These are phyloP conservation scores for Plasmodium vinckei DNA, from an alignment of 169 alveolate species.

Conservation along the genomic window DNA sequence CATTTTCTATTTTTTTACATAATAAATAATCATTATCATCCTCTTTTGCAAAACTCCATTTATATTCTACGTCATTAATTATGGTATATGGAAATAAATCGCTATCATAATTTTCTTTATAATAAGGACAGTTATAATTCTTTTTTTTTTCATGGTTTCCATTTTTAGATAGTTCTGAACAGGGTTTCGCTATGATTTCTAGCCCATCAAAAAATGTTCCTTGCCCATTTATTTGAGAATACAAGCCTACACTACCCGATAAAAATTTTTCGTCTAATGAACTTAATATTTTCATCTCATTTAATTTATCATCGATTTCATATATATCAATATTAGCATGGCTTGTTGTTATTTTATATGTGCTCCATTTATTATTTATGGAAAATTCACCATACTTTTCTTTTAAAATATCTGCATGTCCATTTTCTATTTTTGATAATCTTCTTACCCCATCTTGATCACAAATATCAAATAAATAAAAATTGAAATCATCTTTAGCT, in stretches of 20 bases:
- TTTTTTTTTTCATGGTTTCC: constrained; percentile 42
- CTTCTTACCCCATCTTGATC: constrained; percentile 85
- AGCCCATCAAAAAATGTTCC: constrained; percentile 89
- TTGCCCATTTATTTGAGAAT: constrained; percentile 88
- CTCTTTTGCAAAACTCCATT: constrained; percentile 47
- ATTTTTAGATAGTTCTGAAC: constrained; percentile 69
- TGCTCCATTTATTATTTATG: constrained; percentile 84
- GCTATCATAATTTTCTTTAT: constrained; percentile 76
- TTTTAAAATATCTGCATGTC: constrained; percentile 83
- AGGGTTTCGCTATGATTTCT: constrained; percentile 84
- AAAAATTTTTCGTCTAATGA: constrained; percentile 89
- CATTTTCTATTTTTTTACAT: constrained; percentile 33
- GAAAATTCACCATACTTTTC: constrained; percentile 86
- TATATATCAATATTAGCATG: constrained; percentile 79
- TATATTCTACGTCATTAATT: constrained; percentile 24
- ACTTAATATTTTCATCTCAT: constrained; percentile 62
- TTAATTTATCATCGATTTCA: constrained; percentile 71
- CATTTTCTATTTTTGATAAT: constrained; percentile 88
- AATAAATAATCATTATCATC: constrained; percentile 37
- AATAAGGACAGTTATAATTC: constrained; percentile 79
- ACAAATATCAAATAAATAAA: constrained; percentile 87
- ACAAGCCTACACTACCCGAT: constrained; percentile 91
- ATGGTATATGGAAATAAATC: constrained; percentile 38
- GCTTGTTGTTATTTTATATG: constrained; percentile 77
- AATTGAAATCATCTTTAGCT: constrained; percentile 89